A percentile compares a stretch with the other conserved stretches of the same genome.
Conservation (phyloP, 768 basidiomycete species). For the Tulasnella sp. region DNA sequence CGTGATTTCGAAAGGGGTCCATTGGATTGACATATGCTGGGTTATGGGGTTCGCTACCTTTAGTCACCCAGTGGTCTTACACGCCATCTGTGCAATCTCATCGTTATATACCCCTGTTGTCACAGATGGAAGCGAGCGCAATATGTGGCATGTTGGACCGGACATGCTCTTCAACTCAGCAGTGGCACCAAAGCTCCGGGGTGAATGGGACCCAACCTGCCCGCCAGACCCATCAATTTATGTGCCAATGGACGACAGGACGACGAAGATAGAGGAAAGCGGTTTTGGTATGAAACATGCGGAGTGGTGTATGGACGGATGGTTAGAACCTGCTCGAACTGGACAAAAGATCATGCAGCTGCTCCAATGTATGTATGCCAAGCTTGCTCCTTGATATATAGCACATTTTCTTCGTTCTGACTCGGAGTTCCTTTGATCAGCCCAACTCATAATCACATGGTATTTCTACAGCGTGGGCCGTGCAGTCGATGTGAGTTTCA, state of each 20-base stretch:
- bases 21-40: not conserved
- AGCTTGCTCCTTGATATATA: too few relatives aligned
- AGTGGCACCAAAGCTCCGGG: not conserved
- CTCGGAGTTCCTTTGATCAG: not conserved
- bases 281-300: constrained; percentile 9
- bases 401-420: not conserved
- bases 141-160: constrained; percentile 3
- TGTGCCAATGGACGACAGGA: not conserved
- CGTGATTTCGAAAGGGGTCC: too few relatives aligned
- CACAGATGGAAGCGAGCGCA: not conserved
- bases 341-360: constrained; percentile 1
- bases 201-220: not conserved
- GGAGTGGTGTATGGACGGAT: not conserved
- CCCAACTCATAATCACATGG: constrained; percentile 11
- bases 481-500: constrained; percentile 6
- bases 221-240: not conserved
- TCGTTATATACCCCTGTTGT: constrained; percentile 14
- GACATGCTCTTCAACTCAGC: constrained; percentile 9
- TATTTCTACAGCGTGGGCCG: constrained; percentile 12
- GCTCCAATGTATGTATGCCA: not conserved
- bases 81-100: constrained; percentile 17
- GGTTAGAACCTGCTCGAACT: not conserved
- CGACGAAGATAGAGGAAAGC: not conserved
- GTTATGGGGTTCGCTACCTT: not conserved
- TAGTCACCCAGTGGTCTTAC: constrained; percentile 10